Evolutionary conservation across 306 rosid genomes (phyloP).

Genomic region (Crotalaria pallida): DNA sequence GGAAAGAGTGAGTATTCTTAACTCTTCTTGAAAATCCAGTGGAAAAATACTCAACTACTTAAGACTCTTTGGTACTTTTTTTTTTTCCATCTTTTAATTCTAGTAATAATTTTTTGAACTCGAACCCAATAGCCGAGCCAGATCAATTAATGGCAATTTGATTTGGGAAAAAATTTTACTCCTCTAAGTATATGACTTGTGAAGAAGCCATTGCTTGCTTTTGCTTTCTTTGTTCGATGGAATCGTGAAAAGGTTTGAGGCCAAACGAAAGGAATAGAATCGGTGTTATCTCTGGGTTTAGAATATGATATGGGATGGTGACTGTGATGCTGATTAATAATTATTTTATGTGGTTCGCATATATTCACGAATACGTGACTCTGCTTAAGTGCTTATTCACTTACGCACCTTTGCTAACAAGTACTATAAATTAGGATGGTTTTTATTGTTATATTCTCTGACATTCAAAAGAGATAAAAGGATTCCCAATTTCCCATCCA

Average conservation of each 20-base stretch:
- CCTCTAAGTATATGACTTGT: slow-evolving; percentile 9
- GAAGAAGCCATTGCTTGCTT: slow-evolving; percentile 17
- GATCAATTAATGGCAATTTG: too few species aligned
- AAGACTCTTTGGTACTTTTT: too few species aligned
- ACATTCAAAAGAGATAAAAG: slow-evolving; percentile 8
- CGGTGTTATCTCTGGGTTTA: neutral
- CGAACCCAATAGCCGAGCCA: too few species aligned
- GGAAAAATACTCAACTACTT: too few species aligned
- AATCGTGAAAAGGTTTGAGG: slow-evolving; percentile 20
- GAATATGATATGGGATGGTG: neutral
- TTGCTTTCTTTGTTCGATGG: slow-evolving; percentile 30
- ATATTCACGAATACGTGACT: neutral
- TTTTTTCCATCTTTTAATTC: too few species aligned
- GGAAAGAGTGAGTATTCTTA: too few species aligned
- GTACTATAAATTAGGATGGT: neutral
- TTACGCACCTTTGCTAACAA: neutral
- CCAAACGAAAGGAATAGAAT: slow-evolving; percentile 28
- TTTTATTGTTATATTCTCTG: slow-evolving; percentile 11
- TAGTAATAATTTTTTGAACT: too few species aligned
- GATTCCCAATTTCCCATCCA: slow-evolving; percentile 18
- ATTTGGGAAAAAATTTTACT: slow-evolving; percentile 11
- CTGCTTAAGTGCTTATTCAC: too few species aligned
- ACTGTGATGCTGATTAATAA: neutral
- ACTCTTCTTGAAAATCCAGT: too few species aligned
- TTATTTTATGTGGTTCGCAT: neutral